Evolutionary conservation across 1,139 yeast genomes (phyloP).

Genomic region (Williopsis jadinii): DNA sequence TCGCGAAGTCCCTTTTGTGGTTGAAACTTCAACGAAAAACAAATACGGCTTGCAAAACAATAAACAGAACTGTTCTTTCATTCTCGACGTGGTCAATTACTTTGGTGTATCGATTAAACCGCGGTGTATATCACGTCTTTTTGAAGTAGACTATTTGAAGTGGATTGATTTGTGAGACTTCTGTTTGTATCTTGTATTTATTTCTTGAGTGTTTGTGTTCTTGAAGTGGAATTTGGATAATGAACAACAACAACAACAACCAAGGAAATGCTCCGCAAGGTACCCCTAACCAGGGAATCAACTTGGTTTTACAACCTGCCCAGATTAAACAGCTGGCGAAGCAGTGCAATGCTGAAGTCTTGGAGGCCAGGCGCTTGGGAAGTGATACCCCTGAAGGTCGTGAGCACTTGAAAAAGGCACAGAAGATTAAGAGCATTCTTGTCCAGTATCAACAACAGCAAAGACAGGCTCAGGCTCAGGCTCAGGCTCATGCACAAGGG

Average conservation of each 20-base stretch:
- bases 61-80: background rate
- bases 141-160: too few relatives aligned
- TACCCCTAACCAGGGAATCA: background rate
- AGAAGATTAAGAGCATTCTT: slow-evolving; percentile 36
- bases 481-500: slow-evolving; percentile 9
- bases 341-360: slow-evolving; percentile 55
- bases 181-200: too few relatives aligned
- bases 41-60: background rate
- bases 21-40: background rate
- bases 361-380: slow-evolving; percentile 51
- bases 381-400: slow-evolving; percentile 62
- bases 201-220: too few relatives aligned
- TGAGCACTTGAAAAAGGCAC: slow-evolving; percentile 61
- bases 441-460: slow-evolving; percentile 20
- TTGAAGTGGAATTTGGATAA: background rate
- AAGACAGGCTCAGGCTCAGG: slow-evolving; percentile 12
- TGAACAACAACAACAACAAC: background rate
- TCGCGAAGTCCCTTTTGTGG: too few relatives aligned
- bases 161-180: too few relatives aligned
- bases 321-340: slow-evolving; percentile 58
- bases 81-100: background rate
- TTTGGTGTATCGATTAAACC: background rate
- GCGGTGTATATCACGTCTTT: background rate
- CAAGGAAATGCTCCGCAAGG: background rate
- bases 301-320: slow-evolving; percentile 34